These are phyloP conservation scores for Begonia fuchsioides DNA, from an alignment of 306 rosid species.

Conservation along the genomic window DNA sequence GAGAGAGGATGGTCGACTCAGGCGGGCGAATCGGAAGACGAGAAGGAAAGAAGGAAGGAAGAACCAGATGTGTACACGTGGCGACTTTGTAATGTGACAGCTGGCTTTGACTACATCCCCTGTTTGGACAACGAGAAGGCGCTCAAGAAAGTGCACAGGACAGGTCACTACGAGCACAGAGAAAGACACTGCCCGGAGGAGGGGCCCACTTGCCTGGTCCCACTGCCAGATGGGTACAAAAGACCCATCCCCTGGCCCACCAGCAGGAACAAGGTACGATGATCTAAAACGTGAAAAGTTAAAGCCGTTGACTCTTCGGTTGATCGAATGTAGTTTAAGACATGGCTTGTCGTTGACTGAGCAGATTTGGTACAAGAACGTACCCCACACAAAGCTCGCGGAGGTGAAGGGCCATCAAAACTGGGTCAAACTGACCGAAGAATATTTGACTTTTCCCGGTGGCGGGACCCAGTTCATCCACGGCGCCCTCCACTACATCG, in stretches of 20 bases:
- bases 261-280: conserved; percentile 68
- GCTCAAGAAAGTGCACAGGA: conserved; percentile 24
- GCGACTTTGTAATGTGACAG: conserved; percentile 53
- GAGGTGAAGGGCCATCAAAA: conserved; percentile 93
- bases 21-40: conserved; percentile 49
- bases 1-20: conserved; percentile 63
- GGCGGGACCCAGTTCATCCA: conserved; percentile 93
- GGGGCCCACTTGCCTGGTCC: conserved; percentile 70
- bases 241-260: conserved; percentile 47
- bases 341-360: not conserved
- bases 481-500: conserved; percentile 88
- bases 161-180: conserved; percentile 63
- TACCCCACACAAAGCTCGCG: conserved; percentile 60
- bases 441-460: conserved; percentile 80
- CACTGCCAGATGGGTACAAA: conserved; percentile 47
- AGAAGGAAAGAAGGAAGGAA: conserved; percentile 62
- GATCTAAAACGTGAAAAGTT: not conserved
- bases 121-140: conserved; percentile 87
- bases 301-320: too few species aligned
- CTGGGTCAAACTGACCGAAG: conserved; percentile 86
- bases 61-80: conserved; percentile 35
- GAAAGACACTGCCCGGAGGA: conserved; percentile 85
- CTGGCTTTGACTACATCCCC: conserved; percentile 67
- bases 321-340: too few species aligned
- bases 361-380: conserved; percentile 78